These are phyloP conservation scores for Aphanomyces stellatus DNA, from an alignment of 352 stramenopile genomes.

Conservation along the genomic window DNA sequence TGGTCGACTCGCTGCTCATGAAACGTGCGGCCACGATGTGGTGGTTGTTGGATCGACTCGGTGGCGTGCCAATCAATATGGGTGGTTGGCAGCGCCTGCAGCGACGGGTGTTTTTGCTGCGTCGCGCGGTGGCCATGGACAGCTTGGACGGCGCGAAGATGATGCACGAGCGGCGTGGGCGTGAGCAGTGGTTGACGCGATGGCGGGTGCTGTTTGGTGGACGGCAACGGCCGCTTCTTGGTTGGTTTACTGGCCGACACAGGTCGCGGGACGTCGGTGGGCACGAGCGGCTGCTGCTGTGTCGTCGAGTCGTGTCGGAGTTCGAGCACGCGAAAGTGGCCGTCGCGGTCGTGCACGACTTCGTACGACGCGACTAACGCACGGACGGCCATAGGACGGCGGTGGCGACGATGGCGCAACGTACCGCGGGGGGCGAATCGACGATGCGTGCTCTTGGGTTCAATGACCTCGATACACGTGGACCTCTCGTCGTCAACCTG, in stretches of 20 bases:
- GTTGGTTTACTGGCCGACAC: no score
- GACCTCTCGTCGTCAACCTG: no score
- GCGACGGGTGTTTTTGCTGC: background rate
- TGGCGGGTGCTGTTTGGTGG: no score
- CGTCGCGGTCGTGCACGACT: background rate
- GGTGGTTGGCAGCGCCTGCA: background rate
- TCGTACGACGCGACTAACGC: background rate
- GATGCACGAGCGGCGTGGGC: no score
- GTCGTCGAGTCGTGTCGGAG: no score
- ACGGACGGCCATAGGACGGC: background rate
- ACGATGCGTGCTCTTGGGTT: background rate
- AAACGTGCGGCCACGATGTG: no score
- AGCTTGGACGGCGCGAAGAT: background rate
- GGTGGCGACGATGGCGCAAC: background rate
- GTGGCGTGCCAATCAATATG: no score
- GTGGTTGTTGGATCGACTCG: no score
- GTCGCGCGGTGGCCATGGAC: background rate
- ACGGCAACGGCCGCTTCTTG: no score
- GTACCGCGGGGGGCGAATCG: background rate
- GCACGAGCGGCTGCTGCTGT: background rate
- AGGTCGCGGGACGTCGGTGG: background rate
- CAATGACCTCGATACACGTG: conserved; percentile 1
- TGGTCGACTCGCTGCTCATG: no score
- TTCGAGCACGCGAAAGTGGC: background rate
- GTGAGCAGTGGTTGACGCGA: no score